Conservation (phyloP, 495 filamentous ascomycete genomes). For the Lindgomyces ingoldianus region DNA sequence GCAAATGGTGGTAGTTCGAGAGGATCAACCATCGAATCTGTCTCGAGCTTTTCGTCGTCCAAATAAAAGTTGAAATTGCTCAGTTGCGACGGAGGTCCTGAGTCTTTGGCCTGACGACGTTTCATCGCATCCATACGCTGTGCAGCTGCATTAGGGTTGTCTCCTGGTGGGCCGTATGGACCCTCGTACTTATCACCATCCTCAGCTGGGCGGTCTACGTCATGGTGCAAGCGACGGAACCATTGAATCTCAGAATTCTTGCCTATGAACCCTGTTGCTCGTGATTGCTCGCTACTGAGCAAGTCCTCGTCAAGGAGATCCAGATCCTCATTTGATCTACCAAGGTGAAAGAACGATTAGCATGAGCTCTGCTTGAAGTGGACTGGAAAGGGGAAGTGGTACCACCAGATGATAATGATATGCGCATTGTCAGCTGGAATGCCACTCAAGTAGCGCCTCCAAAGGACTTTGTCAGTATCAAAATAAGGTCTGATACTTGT, state of each 20-base stretch:
- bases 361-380: no score
- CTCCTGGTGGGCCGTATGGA: constrained; percentile 29
- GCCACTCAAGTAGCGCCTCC: no score
- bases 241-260: constrained; percentile 63
- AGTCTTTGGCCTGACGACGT: constrained; percentile 30
- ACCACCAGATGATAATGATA: no score
- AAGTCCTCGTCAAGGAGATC: constrained; percentile 64
- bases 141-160: constrained; percentile 11
- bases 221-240: constrained; percentile 51
- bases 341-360: no score
- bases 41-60: constrained; percentile 53
- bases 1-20: constrained; percentile 54
- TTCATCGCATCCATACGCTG: constrained; percentile 34
- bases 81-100: background rate
- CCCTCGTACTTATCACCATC: background rate
- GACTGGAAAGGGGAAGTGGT: no score
- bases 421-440: no score
- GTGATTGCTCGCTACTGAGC: constrained; percentile 52
- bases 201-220: constrained; percentile 15
- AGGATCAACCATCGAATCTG: constrained; percentile 49
- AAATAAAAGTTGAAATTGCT: constrained; percentile 52
- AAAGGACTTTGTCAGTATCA: no score
- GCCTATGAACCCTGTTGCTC: constrained; percentile 59
- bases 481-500: no score
- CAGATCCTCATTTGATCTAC: constrained; percentile 59